Evolutionary conservation across 768 basidiomycete species (phyloP), one percentile per base, ranked within the genome.

Genomic region (Mycena albidolilacea): DNA sequence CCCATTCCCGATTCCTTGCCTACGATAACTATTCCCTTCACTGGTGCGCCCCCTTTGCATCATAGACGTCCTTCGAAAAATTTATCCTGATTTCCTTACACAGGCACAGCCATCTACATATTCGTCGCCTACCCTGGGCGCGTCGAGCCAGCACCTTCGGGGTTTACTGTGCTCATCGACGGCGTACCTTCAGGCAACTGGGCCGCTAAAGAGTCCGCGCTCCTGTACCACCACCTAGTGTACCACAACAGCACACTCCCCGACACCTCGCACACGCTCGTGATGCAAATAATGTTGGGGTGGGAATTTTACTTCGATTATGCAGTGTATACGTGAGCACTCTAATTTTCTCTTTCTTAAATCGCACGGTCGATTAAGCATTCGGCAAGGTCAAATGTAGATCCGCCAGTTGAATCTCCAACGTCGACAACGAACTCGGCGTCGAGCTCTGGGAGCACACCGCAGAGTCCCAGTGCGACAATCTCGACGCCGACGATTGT

Each of bases 91-190:
- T 43, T 8, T 43, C 41, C 9, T 8, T 12, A 43, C 7, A 39
- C 4, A 67, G 65, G 65, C 15, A 67, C 65, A 1, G 65, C 65
- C 11, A 38, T 67, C n/a, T 67, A 59, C 37, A 60, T 67, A 14
- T 67, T 59, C 46, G 66, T 67, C 10, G 66, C 66, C 9, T 67
- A 67, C 12, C 66, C 66, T 0, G 66, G 66, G 35, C 15, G 44
- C 41, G 21, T 14, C 46, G 17, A 67, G 12, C 38, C 66, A 6
- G 55, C 55, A 6, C 43, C 57, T 3, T 67, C 58, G 10, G 57
- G 66, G n/a, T 67, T 67, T 30, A 50, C 10, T 9, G 58, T 37
- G 4, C 17, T 39, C 58, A 59, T 59, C 12, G 58, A 59, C 14
- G 58, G 58, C 15, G 58, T 19, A 2, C 58, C 58, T 14, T 1